Evolutionary conservation across 208 protist species (phyloP).

Genomic region (Trichomonas tenax): DNA sequence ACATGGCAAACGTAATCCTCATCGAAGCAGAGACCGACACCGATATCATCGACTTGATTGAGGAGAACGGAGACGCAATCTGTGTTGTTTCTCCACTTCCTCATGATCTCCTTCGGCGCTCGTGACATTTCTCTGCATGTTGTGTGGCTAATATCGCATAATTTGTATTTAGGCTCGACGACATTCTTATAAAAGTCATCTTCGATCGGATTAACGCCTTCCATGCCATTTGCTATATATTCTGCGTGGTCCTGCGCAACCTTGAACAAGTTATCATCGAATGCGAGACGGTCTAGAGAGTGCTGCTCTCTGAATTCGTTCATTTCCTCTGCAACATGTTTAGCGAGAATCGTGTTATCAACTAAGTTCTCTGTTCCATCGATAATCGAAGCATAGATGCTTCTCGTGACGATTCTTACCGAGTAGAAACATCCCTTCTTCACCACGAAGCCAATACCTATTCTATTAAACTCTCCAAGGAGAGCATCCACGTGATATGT

Average conservation of each 20-base stretch:
- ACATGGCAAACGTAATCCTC: background rate
- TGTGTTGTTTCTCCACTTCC: background rate
- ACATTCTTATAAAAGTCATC: background rate
- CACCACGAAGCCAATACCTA: background rate
- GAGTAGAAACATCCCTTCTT: background rate
- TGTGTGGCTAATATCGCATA: background rate
- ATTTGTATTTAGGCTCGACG: background rate
- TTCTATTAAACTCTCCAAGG: background rate
- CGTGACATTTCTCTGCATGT: background rate
- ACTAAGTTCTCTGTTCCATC: background rate
- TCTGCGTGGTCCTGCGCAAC: background rate
- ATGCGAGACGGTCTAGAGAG: background rate
- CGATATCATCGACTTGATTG: background rate
- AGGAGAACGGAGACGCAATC: background rate
- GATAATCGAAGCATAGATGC: background rate
- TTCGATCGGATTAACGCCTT: background rate
- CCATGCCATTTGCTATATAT: background rate
- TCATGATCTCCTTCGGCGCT: background rate
- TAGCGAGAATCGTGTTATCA: background rate
- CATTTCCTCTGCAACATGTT: background rate
- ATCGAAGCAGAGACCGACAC: background rate
- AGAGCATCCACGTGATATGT: background rate
- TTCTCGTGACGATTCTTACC: background rate
- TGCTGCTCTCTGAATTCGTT: background rate
- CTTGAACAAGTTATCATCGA: background rate